Conservation (phyloP, 2,329 filamentous ascomycete species). For the Stagonosporopsis rhizophila region DNA sequence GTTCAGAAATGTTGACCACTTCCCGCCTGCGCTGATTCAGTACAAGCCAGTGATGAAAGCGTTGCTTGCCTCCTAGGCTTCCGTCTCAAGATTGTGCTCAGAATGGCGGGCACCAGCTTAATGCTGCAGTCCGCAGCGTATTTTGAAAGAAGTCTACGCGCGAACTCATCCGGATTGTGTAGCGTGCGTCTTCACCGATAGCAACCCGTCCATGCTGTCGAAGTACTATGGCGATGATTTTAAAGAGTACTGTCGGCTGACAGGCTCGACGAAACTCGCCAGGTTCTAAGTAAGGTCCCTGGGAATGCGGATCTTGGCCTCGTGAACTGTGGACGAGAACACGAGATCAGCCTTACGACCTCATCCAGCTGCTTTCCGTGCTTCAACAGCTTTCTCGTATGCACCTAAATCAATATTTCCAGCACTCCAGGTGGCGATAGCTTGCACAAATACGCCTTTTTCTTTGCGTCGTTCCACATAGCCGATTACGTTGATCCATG, state of each 20-base stretch:
- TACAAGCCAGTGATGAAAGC: no score
- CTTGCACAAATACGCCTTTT: slow-evolving; percentile 66
- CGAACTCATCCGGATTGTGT: no score
- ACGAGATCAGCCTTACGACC: not conserved
- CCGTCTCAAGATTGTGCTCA: no score
- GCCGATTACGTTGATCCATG: slow-evolving; percentile 89
- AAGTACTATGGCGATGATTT: no score
- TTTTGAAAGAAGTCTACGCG: no score
- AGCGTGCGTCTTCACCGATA: no score
- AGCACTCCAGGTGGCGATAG: slow-evolving; percentile 78
- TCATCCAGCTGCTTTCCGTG: slow-evolving; percentile 18
- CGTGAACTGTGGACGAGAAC: not conserved
- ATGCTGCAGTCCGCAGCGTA: no score
- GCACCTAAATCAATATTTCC: slow-evolving; percentile 73
- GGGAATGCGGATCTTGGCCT: not conserved
- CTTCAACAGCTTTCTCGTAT: slow-evolving; percentile 67
- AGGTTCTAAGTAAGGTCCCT: not conserved
- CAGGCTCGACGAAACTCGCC: not conserved
- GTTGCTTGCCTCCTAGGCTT: no score
- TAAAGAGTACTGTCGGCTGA: not conserved
- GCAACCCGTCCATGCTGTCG: no score
- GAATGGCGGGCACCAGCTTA: no score
- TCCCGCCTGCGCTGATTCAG: no score
- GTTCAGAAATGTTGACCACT: no score
- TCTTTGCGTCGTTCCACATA: slow-evolving; percentile 62